phyloP scores from a whole-genome alignment of 179 eudicot genomes.

The Spergularia azorica region DNA sequence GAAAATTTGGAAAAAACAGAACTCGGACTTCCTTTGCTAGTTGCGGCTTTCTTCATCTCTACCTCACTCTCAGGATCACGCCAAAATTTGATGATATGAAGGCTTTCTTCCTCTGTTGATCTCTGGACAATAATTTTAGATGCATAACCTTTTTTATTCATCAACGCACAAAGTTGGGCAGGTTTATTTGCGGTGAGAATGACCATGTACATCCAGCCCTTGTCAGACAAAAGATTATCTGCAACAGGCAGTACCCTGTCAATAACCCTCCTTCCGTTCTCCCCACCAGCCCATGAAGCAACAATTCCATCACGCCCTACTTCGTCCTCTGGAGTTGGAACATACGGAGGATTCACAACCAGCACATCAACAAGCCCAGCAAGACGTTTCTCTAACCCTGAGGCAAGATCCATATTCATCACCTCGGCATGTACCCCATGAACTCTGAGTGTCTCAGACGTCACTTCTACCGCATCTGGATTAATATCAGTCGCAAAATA shows the following conservation, averaged over 20 bases:
- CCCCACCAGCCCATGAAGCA: constrained; percentile 94
- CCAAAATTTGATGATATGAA: constrained; percentile 88
- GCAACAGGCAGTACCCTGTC: constrained; percentile 80
- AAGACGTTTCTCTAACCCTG: constrained; percentile 61
- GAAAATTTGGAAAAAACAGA: constrained; percentile 43
- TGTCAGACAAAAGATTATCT: constrained; percentile 69
- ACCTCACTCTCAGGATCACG: constrained; percentile 51
- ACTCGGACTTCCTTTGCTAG: constrained; percentile 30
- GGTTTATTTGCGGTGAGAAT: constrained; percentile 74
- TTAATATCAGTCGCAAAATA: constrained; percentile 86
- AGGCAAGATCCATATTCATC: constrained; percentile 68
- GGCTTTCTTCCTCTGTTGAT: constrained; percentile 91
- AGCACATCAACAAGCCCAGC: constrained; percentile 71
- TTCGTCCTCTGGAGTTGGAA: constrained; percentile 97
- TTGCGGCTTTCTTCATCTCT: constrained; percentile 32
- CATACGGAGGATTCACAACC: constrained; percentile 94
- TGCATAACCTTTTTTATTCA: constrained; percentile 76
- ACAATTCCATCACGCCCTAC: constrained; percentile 75
- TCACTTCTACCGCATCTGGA: constrained; percentile 64
- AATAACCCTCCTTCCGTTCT: constrained; percentile 79
- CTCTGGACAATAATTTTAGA: constrained; percentile 77
- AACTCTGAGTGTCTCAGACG: constrained; percentile 60
- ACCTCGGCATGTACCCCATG: constrained; percentile 88
- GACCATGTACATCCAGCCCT: constrained; percentile 89
- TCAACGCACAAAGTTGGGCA: constrained; percentile 60